Percentiles rank a stretch among this genome's conserved stretches.
Conservation (phyloP, 1,284 basidiomycete genomes). For the Fomitopsis schrenkii region DNA sequence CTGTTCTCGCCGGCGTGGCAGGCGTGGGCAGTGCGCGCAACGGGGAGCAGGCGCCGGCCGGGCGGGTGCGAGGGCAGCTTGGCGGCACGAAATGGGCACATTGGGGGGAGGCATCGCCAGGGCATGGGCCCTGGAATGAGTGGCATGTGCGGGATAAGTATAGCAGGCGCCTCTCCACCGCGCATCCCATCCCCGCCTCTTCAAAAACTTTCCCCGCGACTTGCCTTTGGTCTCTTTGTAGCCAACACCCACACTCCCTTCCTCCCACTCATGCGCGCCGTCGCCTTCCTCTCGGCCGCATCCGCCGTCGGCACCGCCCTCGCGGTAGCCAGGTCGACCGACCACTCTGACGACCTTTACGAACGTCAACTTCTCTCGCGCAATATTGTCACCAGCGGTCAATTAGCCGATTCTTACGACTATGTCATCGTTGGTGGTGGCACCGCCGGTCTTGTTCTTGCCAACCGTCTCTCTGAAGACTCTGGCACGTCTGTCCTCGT, state of each 20-base stretch:
- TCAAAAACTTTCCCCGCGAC: background rate
- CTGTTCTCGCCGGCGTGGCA: background rate
- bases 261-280: slow-evolving; percentile 19
- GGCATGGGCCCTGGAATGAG: background rate
- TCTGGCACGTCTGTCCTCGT: slow-evolving; percentile 65
- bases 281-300: slow-evolving; percentile 21
- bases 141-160: background rate
- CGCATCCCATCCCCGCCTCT: background rate
- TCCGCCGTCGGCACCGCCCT: slow-evolving; percentile 20
- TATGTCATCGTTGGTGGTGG: slow-evolving; percentile 65
- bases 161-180: background rate
- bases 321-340: slow-evolving; percentile 15
- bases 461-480: slow-evolving; percentile 69
- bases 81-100: background rate
- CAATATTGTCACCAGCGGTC: slow-evolving; percentile 37
- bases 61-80: background rate
- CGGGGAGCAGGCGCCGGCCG: background rate
- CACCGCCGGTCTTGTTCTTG: slow-evolving; percentile 70
- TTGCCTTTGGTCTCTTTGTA: slow-evolving; percentile 1
- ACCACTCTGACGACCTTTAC: slow-evolving; percentile 19
- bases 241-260: slow-evolving; percentile 1
- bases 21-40: background rate
- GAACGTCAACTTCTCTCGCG: slow-evolving; percentile 25
- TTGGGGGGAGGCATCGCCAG: background rate
- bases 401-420: slow-evolving; percentile 44